Conservation (phyloP, 176 grass and related monocot genomes). For the Triticum turgidum region DNA sequence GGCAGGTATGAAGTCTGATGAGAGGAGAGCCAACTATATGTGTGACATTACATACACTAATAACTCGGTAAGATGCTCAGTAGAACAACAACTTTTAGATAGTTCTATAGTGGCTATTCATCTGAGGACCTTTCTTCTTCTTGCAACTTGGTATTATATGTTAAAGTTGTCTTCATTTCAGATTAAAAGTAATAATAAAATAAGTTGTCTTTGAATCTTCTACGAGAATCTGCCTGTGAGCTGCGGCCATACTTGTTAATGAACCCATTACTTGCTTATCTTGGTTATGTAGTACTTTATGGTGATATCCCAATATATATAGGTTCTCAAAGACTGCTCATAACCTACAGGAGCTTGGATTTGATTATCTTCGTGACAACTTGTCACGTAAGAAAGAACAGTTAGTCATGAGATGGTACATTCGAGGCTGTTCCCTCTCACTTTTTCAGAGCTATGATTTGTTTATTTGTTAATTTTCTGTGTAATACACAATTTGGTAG, state of each 20-base stretch:
- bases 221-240: neutral
- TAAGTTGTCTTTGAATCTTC: neutral
- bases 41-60: slow-evolving; percentile 97
- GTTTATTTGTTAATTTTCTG: slow-evolving; percentile 14
- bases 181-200: no score
- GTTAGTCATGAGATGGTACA: slow-evolving; percentile 96
- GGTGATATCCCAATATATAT: slow-evolving; percentile 6
- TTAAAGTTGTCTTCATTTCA: neutral
- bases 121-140: slow-evolving; percentile 20
- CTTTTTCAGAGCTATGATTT: neutral
- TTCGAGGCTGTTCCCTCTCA: slow-evolving; percentile 24
- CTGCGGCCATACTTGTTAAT: slow-evolving; percentile 4
- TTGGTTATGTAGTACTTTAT: slow-evolving; percentile 6
- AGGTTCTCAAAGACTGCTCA: slow-evolving; percentile 29
- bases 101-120: slow-evolving; percentile 9
- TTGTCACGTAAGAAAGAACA: slow-evolving; percentile 68
- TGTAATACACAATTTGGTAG: slow-evolving; percentile 42
- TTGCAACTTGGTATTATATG: neutral
- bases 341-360: slow-evolving; percentile 84
- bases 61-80: slow-evolving; percentile 66
- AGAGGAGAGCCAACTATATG: slow-evolving; percentile 81
- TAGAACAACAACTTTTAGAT: neutral
- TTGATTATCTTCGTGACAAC: slow-evolving; percentile 96
- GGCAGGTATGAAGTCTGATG: slow-evolving; percentile 62
- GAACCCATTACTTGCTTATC: neutral